Evolutionary conservation across 164 flowering plant species (phyloP), one percentile per base, ranked within the genome.

Genomic region (Hamamelis virginiana): DNA sequence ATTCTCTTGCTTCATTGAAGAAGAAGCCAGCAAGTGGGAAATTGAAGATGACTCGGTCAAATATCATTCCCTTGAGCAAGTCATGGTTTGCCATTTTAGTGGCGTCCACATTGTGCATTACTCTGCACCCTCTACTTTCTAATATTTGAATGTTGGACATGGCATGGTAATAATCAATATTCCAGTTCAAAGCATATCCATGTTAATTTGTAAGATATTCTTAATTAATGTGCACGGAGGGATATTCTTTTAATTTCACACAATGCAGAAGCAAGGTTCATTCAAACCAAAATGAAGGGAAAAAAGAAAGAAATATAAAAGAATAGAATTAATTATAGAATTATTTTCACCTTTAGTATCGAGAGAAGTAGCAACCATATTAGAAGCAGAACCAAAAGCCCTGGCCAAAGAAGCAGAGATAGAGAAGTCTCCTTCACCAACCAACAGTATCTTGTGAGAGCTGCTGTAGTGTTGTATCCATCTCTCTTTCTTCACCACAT

Each of bases 361-460:
- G 25, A 85, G 83, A 46, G 89, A 85, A 23, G 91, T 65, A 56
- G 87, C 84, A 22, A 77, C 64, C 0, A 87, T 87, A 68, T 85
- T 84, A 3, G 70, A 43, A 56, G 81, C 87, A 64, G 85, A 81
- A 26, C 76, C 73, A 66, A 87, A 84, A 21, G 75, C 43, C 19
- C 0, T 4, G 5, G 84, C 86, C 66, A 87, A 78, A 69, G 76
- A 44, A 9, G 74, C 19, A 0, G 87, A 72, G 47, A 87, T 85
- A 2, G 89, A 87, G 76, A 87, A 87, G 41, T 87, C 87, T 16
- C 89, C 91, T 16, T 85, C 91, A 33, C 91, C 91, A 3, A 84
- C 86, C 26, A 85, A 64, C 8, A 87, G 73, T 18, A 84, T 87
- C 53, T 69, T 61, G 12, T 21, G 25, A 18, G 46, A 19, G 64